phyloP scores from a whole-genome alignment of 2,329 filamentous ascomycete genomes.

The Apiospora sp. region DNA sequence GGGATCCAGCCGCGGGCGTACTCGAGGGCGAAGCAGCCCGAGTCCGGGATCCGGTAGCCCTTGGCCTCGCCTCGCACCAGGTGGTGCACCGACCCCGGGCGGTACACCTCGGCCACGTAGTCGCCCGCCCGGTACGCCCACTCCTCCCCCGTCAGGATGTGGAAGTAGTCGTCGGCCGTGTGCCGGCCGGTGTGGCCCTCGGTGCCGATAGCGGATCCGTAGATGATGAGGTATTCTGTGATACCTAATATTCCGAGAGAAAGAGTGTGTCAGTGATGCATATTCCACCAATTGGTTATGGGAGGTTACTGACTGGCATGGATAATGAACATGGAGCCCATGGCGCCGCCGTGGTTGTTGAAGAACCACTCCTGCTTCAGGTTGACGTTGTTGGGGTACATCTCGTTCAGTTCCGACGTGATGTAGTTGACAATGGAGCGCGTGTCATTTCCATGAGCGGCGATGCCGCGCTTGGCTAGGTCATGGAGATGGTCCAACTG shows the following conservation, averaged over 20 bases:
- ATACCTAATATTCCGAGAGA: conserved; percentile 53
- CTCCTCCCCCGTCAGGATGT: conserved; percentile 83
- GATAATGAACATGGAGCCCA: conserved; percentile 91
- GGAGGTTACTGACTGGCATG: conserved; percentile 73
- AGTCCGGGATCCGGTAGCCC: conserved; percentile 82
- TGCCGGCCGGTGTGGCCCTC: conserved; percentile 89
- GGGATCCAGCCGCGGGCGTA: conserved; percentile 91
- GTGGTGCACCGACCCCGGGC: conserved; percentile 74
- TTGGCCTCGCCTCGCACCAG: conserved; percentile 75
- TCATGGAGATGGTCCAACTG: conserved; percentile 72
- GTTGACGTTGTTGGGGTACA: conserved; percentile 66
- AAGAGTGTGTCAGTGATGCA: background rate
- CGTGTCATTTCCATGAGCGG: conserved; percentile 78
- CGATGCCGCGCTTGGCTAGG: conserved; percentile 71
- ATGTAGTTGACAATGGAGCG: conserved; percentile 73
- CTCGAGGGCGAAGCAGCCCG: conserved; percentile 80
- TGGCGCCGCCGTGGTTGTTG: conserved; percentile 90
- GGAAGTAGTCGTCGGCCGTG: conserved; percentile 93
- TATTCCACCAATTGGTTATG: background rate
- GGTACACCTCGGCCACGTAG: conserved; percentile 75
- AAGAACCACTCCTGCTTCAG: conserved; percentile 85
- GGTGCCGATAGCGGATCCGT: conserved; percentile 83
- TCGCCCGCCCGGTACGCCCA: conserved; percentile 75
- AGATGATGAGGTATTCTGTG: conserved; percentile 93
- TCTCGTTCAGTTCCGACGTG: conserved; percentile 69